Conservation (phyloP, 2,329 filamentous ascomycete species). For the Hypoxylon sp. region DNA sequence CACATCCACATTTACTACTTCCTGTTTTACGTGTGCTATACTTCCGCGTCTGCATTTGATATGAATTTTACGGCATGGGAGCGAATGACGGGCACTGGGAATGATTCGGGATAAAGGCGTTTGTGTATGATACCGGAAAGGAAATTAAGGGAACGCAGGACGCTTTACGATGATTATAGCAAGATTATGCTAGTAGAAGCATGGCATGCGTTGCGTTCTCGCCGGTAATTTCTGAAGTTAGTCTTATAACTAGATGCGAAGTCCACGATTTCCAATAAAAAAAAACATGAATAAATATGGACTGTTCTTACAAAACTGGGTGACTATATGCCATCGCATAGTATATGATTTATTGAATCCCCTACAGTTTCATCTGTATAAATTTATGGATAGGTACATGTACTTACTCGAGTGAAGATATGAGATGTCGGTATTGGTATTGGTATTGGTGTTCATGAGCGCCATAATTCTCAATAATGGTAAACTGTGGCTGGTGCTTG, state of each 20-base stretch:
- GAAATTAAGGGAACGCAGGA: slow-evolving; percentile 42
- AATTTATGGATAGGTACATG: neutral
- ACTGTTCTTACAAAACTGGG: neutral
- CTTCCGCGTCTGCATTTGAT: slow-evolving; percentile 44
- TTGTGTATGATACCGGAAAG: slow-evolving; percentile 48
- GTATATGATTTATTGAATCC: neutral
- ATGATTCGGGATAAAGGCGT: slow-evolving; percentile 49
- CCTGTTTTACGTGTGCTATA: slow-evolving; percentile 27
- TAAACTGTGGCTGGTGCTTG: slow-evolving; percentile 20
- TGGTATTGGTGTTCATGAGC: too few relatives aligned
- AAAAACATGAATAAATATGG: neutral
- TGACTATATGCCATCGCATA: neutral
- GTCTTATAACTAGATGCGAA: slow-evolving; percentile 17
- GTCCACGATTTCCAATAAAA: slow-evolving; percentile 22
- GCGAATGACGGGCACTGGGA: slow-evolving; percentile 46
- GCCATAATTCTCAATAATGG: slow-evolving; percentile 2
- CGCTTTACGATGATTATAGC: slow-evolving; percentile 35
- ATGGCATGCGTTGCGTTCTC: slow-evolving; percentile 38
- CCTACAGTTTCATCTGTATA: neutral
- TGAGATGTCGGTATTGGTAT: neutral
- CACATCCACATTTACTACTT: slow-evolving; percentile 10
- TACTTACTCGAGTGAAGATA: neutral
- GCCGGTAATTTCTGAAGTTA: slow-evolving; percentile 12
- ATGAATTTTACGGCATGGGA: slow-evolving; percentile 51
- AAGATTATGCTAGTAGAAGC: slow-evolving; percentile 18